Evolutionary conservation across 495 filamentous ascomycete species (phyloP).

Genomic region (Talaromyces trachyspermus): DNA sequence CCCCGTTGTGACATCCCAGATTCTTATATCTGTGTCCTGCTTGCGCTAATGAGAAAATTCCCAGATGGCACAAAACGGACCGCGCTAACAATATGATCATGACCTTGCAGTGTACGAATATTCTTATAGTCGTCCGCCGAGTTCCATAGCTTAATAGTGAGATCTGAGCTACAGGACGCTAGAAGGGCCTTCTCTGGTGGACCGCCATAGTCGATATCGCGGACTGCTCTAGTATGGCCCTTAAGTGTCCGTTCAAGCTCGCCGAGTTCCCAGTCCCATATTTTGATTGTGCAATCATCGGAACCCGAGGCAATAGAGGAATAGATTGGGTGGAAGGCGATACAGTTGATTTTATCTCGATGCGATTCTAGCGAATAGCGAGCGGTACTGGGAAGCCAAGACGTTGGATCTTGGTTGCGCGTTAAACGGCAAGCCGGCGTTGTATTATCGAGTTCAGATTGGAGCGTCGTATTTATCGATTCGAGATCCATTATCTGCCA

Average conservation of each 20-base stretch:
- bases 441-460: slow-evolving; percentile 74
- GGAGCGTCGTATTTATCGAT: slow-evolving; percentile 57
- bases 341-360: slow-evolving; percentile 69
- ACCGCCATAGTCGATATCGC: slow-evolving; percentile 89
- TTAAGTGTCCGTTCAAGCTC: slow-evolving; percentile 89
- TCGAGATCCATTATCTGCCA: slow-evolving; percentile 91
- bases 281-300: slow-evolving; percentile 89
- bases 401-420: slow-evolving; percentile 73
- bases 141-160: slow-evolving; percentile 96
- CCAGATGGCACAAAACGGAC: slow-evolving; percentile 76
- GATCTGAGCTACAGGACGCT: slow-evolving; percentile 81
- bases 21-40: slow-evolving; percentile 75
- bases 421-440: slow-evolving; percentile 77
- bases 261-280: slow-evolving; percentile 97
- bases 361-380: slow-evolving; percentile 83
- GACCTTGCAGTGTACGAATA: slow-evolving; percentile 83
- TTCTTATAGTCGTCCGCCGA: slow-evolving; percentile 93
- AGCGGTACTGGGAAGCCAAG: slow-evolving; percentile 79
- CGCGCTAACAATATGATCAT: slow-evolving; percentile 85
- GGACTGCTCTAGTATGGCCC: slow-evolving; percentile 83
- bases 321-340: slow-evolving; percentile 93
- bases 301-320: slow-evolving; percentile 87
- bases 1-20: slow-evolving; percentile 91
- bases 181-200: slow-evolving; percentile 78
- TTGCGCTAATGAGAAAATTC: slow-evolving; percentile 78